These are phyloP conservation scores for Penicillium brevicompactum DNA, from an alignment of 2,329 filamentous ascomycete genomes.

Conservation along the genomic window DNA sequence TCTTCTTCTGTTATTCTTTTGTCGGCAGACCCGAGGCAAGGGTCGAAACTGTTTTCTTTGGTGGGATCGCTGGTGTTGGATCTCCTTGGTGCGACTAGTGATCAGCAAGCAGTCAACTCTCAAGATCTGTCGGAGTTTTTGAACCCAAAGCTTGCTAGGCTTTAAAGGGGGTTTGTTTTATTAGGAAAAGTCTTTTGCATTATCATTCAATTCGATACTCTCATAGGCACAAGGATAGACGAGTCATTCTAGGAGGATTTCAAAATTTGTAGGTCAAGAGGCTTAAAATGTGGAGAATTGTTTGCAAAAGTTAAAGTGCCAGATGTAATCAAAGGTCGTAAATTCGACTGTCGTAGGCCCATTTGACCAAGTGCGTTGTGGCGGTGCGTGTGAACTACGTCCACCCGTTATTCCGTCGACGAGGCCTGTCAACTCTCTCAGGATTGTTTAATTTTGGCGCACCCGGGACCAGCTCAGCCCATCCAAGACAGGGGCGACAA, in stretches of 20 bases:
- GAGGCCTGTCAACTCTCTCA: neutral
- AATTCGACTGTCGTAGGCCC: no score
- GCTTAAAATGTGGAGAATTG: no score
- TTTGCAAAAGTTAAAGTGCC: no score
- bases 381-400: neutral
- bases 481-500: slow-evolving; percentile 6
- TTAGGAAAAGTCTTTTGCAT: neutral
- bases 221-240: neutral
- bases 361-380: no score
- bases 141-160: neutral
- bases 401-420: neutral
- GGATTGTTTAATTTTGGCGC: neutral
- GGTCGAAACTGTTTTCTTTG: neutral
- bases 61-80: slow-evolving; percentile 5
- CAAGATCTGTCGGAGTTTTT: neutral
- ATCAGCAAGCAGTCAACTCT: neutral
- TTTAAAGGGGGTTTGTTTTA: neutral
- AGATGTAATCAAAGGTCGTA: no score
- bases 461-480: neutral
- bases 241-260: no score
- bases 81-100: neutral
- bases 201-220: neutral
- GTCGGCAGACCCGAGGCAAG: neutral
- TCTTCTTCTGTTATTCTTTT: slow-evolving; percentile 6
- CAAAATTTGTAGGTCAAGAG: no score